Base-by-base conservation (phyloP, 345 rosid genomes). In the Murraya paniculata region DNA sequence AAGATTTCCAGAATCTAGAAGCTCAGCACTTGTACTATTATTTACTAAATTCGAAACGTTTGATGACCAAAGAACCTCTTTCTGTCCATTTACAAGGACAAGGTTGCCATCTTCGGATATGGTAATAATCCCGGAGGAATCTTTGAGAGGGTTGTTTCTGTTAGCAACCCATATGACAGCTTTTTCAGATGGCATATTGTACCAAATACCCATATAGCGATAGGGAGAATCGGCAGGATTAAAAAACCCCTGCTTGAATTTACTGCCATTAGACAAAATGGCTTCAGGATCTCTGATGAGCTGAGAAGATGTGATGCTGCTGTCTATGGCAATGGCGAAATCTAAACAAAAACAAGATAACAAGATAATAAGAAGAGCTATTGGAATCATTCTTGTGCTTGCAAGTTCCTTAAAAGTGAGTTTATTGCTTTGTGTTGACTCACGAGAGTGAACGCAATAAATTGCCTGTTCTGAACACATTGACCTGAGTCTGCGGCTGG, bases 1-100 rank as follows among this genome's bases (percentile, higher is more conserved):
- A 10, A 88, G 84, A 36, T 88, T 85, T 67, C 91, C 93, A 9
- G 81, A 61, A 70, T 80, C 88, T 25, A 66, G 65, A 71, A 90
- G 84, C 71, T 72, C 83, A 48, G 88, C 86, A 48, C 67, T 78
- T 7, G 83, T 64, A 45, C 50, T 45, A 74, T 79, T 79, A 16
- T 21, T 55, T 0, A 41, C 48, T 14, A 82, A 56, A 64, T 9
- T 53, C 14, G 82, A 70, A 60, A 82, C 79, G 55, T 74, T 81
- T 53, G 91, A 84, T 27, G 88, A 86, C 93, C 91, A 90, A 13
- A 90, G 38, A 25, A 67, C 25, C 71, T 78, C 74, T 7, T 64
- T 19, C 57, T 72, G 31, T 14, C 81, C 87, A 68, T 80, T 82
- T 68, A 82, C 7, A 65, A 86, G 74, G 13, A 82, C 81, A 11